phyloP scores from a whole-genome alignment of 2,329 filamentous ascomycete genomes.

The Cladorrhinum sp. region DNA sequence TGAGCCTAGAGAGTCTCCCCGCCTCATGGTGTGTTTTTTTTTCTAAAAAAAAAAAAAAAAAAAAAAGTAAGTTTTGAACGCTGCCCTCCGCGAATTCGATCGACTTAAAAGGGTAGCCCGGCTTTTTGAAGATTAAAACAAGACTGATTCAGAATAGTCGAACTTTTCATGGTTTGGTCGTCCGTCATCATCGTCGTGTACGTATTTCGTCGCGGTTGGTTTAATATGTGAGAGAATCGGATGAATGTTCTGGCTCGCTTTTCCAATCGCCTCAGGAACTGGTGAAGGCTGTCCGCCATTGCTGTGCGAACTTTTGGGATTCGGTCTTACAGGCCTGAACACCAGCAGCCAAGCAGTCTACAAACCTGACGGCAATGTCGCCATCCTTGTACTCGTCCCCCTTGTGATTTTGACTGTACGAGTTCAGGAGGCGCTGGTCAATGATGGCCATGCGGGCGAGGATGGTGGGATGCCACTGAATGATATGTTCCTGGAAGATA shows the following conservation, averaged over 20 bases:
- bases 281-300: slow-evolving; percentile 48
- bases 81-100: background rate
- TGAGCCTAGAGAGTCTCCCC: background rate
- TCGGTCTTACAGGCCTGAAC: slow-evolving; percentile 68
- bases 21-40: background rate
- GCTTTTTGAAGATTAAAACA: background rate
- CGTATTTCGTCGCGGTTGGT: background rate
- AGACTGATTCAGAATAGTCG: background rate
- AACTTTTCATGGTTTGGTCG: background rate
- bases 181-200: background rate
- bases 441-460: slow-evolving; percentile 84
- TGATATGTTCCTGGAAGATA: slow-evolving; percentile 67
- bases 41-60: too few relatives aligned
- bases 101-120: background rate
- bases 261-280: slow-evolving; percentile 38
- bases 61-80: background rate
- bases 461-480: slow-evolving; percentile 96
- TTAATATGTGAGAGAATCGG: background rate
- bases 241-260: background rate
- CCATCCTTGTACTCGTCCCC: slow-evolving; percentile 74
- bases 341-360: slow-evolving; percentile 61
- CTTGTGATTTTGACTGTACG: slow-evolving; percentile 59
- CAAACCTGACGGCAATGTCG: slow-evolving; percentile 78
- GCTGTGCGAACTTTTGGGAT: slow-evolving; percentile 52
- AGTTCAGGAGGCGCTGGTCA: slow-evolving; percentile 80